These are phyloP conservation scores for Beauveria sp. DNA, from an alignment of 2,329 filamentous ascomycete genomes.

Conservation along the genomic window DNA sequence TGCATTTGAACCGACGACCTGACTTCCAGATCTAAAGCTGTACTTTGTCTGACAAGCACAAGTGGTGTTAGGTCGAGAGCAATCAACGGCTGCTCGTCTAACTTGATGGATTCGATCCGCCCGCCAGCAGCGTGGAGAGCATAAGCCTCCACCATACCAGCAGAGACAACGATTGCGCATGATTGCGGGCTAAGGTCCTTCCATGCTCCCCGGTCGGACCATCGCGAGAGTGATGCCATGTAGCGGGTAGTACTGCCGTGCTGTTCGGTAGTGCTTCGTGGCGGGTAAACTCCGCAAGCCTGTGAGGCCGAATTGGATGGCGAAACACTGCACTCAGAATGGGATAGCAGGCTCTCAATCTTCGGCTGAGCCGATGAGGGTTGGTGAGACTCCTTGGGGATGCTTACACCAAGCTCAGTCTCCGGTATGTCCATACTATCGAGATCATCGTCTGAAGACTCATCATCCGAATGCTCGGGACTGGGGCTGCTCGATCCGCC, in stretches of 20 bases:
- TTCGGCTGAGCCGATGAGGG: conserved; percentile 17
- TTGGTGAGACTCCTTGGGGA: conserved; percentile 26
- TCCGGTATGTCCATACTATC: conserved; percentile 54
- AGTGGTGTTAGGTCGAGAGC: conserved; percentile 84
- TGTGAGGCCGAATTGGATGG: conserved; percentile 82
- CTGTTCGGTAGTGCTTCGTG: conserved; percentile 17
- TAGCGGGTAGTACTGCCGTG: conserved; percentile 39
- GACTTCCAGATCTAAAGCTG: conserved; percentile 87
- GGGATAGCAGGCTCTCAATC: conserved; percentile 35
- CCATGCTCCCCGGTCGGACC: conserved; percentile 55
- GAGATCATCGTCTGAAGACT: conserved; percentile 39
- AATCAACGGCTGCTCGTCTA: conserved; percentile 36
- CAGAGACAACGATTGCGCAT: conserved; percentile 48
- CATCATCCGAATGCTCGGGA: conserved; percentile 40
- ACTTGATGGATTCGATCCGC: conserved; percentile 19
- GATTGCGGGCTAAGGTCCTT: conserved; percentile 45
- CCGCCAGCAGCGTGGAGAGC: conserved; percentile 27
- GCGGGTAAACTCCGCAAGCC: conserved; percentile 46
- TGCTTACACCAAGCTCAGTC: conserved; percentile 51
- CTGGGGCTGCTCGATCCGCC: conserved; percentile 49
- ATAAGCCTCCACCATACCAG: conserved; percentile 53
- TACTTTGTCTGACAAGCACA: conserved; percentile 84
- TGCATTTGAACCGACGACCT: conserved; percentile 72
- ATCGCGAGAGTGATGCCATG: conserved; percentile 51
- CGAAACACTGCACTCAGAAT: conserved; percentile 55